Evolutionary conservation across 345 rosid genomes (phyloP).

Genomic region (Excoecaria agallocha): DNA sequence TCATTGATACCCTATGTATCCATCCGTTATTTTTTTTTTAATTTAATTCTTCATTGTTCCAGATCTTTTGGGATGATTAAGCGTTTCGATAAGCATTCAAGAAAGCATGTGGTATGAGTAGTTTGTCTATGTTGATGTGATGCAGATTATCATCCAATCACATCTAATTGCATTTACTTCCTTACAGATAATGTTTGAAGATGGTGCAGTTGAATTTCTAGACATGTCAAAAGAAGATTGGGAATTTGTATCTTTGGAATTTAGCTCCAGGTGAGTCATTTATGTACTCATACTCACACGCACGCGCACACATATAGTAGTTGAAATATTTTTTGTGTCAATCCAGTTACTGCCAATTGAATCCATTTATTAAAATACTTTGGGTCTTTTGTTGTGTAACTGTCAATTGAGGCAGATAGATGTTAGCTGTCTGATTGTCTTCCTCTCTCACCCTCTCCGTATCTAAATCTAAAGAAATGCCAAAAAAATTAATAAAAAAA

Average conservation of each 20-base stretch:
- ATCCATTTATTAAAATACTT: no score
- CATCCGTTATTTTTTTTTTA: neutral
- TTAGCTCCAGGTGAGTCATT: neutral
- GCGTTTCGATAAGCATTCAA: constrained; percentile 55
- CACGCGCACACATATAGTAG: no score
- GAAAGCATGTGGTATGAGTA: constrained; percentile 60
- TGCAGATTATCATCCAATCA: constrained; percentile 8
- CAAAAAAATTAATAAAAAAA: no score
- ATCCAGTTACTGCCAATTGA: no score
- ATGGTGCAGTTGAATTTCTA: constrained; percentile 52
- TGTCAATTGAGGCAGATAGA: no score
- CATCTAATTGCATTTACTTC: constrained; percentile 1
- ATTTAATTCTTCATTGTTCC: constrained; percentile 19
- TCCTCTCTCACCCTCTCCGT: no score
- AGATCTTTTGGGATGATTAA: constrained; percentile 69
- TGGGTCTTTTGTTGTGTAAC: no score
- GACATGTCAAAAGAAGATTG: constrained; percentile 74
- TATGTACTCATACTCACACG: neutral
- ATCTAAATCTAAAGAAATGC: no score
- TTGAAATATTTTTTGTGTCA: no score
- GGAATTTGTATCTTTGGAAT: constrained; percentile 46
- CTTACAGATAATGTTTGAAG: constrained; percentile 73
- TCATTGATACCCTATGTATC: neutral
- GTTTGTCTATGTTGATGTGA: constrained; percentile 1
- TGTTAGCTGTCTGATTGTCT: no score